phyloP scores from a whole-genome alignment of 257 asterid species.

The Petunia axillaris region DNA sequence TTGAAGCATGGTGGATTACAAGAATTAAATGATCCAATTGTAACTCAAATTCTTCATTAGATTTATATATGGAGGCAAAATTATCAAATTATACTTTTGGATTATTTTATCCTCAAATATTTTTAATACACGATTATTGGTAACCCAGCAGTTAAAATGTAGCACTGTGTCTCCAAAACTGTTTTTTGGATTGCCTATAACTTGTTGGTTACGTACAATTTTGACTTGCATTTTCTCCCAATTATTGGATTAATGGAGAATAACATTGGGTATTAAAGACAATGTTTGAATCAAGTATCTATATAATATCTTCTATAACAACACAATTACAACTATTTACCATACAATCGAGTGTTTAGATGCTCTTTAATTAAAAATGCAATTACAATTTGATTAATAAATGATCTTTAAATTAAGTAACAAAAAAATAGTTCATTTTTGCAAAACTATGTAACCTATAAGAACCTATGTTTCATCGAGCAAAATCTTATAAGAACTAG shows the following conservation, averaged over 20 bases:
- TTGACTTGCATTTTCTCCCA: background rate
- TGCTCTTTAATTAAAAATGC: background rate
- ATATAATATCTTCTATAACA: background rate
- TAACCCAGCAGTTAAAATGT: background rate
- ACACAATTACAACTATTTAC: background rate
- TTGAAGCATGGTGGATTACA: background rate
- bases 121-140: conserved; percentile 3
- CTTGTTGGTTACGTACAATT: background rate
- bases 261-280: background rate
- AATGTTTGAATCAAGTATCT: background rate
- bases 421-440: too few relatives aligned
- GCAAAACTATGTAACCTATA: too few relatives aligned
- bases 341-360: background rate
- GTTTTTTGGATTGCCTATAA: background rate
- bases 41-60: conserved; percentile 1
- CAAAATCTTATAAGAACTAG: too few relatives aligned
- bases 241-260: background rate
- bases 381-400: background rate
- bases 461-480: too few relatives aligned
- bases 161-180: conserved; percentile 11
- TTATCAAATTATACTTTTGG: background rate
- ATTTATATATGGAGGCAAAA: background rate
- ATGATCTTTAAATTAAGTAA: background rate
- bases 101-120: background rate
- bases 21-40: background rate